These are phyloP conservation scores for Sphagnum fallax DNA, from an alignment of 228 moss, liverwort and hornwort species.

Conservation along the genomic window DNA sequence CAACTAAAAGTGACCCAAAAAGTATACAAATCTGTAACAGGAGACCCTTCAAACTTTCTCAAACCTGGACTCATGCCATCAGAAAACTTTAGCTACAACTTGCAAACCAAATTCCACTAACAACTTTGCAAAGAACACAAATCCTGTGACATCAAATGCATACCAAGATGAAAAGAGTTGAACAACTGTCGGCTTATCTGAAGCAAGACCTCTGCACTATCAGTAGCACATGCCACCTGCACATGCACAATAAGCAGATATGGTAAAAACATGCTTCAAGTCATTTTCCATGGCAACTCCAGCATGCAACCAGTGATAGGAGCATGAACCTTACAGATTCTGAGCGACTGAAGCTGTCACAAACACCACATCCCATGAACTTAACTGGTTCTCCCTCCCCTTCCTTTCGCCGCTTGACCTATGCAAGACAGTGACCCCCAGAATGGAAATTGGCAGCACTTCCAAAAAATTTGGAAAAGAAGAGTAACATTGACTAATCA, in stretches of 20 bases:
- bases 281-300: neutral
- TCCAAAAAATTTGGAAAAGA: neutral
- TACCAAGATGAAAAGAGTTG: slow-evolving; percentile 81
- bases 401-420: slow-evolving; percentile 93
- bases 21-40: neutral
- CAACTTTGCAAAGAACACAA: neutral
- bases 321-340: slow-evolving; percentile 55
- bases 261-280: neutral
- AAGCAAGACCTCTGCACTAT: slow-evolving; percentile 72
- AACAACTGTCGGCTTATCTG: slow-evolving; percentile 79
- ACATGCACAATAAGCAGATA: neutral
- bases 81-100: too few relatives aligned
- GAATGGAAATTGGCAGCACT: slow-evolving; percentile 3
- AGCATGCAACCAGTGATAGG: neutral
- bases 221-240: slow-evolving; percentile 89
- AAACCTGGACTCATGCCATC: neutral
- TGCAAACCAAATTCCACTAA: neutral
- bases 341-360: slow-evolving; percentile 94
- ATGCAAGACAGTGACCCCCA: neutral
- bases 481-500: neutral
- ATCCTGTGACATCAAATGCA: neutral
- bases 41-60: neutral
- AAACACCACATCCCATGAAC: slow-evolving; percentile 96
- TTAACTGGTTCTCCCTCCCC: slow-evolving; percentile 82
- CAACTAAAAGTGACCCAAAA: neutral